Conservation (phyloP, 225 moss, liverwort and hornwort species). For the Climacium dendroides region DNA sequence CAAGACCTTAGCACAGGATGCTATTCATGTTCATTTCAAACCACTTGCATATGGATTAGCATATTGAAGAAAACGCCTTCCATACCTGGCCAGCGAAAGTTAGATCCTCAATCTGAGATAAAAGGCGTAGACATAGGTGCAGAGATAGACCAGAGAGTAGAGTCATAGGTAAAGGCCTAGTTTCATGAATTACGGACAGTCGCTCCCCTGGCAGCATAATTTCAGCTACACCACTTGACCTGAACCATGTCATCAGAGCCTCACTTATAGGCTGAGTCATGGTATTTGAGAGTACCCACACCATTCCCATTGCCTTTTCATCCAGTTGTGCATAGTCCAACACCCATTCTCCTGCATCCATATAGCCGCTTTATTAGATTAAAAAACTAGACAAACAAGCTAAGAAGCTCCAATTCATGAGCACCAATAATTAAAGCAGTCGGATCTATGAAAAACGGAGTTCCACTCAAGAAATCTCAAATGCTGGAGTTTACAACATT, state of each 20-base stretch:
- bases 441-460: neutral
- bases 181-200: constrained; percentile 66
- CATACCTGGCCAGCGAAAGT: constrained; percentile 80
- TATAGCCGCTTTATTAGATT: neutral
- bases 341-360: constrained; percentile 70
- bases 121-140: constrained; percentile 75
- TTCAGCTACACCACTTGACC: constrained; percentile 74
- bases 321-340: constrained; percentile 86
- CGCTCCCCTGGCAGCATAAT: constrained; percentile 58
- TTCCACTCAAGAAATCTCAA: neutral
- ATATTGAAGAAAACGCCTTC: neutral
- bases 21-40: neutral
- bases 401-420: neutral
- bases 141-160: constrained; percentile 89
- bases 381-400: neutral
- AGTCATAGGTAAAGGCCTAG: constrained; percentile 71
- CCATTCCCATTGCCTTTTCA: constrained; percentile 99
- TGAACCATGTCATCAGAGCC: constrained; percentile 87
- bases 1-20: neutral
- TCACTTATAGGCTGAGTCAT: constrained; percentile 93
- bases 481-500: neutral
- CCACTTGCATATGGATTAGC: neutral
- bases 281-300: constrained; percentile 97
- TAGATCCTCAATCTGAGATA: constrained; percentile 72
- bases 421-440: neutral